Evolutionary conservation across 306 rosid genomes (phyloP), one percentile per base, ranked within the genome.

Genomic region (Trifolium dubium): DNA sequence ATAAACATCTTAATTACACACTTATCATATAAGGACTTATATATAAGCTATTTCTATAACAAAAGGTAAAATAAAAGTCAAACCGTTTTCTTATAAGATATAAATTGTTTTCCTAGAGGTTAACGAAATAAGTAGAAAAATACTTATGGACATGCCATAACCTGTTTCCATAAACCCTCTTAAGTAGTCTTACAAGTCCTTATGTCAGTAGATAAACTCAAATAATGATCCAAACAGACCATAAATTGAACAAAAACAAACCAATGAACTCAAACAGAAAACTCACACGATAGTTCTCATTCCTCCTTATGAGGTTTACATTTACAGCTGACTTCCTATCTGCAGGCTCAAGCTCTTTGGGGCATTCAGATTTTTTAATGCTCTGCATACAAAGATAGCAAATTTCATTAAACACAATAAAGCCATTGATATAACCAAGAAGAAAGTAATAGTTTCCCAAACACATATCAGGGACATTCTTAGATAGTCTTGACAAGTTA

Each of bases 321-420:
- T 94, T 89, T 63, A 94, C 96, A 54, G 92, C 71, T 59, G 96
- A 78, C 83, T 84, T 85, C 85, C 88, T 88, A 74, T 87, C 90
- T 3, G 87, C 89, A 39, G 97, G 99, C 81, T 94, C 99, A 63
- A 94, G 90, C 85, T 94, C 99, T 84, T 78, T 87, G 13, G 99
- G 99, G 79, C 99, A 92, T 82, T 89, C 95, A 7, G 99, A 94
- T 62, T 83, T 94, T 77, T 84, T 86, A 65, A 94, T 91, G 80
- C 99, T 94, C 99, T 94, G 88, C 79, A 67, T 80, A 71, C 49
- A 76, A 78, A 77, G 54, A 73, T 51, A 39, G 75, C 62, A 76
- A 46, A 62, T 29, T 41, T 56, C 47, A 71, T 67, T 34, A 70
- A 44, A 63, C 47, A 73, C 18, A 59, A 19, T 8, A 34, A 64